These are phyloP conservation scores for Hypoxylon sp. DNA, from an alignment of 2,329 filamentous ascomycete species.

Conservation along the genomic window DNA sequence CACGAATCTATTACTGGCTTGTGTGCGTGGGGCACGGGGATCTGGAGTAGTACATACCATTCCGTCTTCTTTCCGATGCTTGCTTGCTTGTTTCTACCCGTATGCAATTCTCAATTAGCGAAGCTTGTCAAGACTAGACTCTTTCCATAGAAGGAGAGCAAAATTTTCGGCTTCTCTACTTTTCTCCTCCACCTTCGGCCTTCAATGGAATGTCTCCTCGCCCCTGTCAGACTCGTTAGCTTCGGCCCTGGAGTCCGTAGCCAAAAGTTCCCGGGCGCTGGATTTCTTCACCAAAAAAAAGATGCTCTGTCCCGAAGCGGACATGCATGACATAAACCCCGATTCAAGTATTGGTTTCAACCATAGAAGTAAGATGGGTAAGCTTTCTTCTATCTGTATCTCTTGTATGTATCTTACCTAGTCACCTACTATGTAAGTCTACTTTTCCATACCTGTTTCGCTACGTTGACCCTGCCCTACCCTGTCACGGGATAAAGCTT, in stretches of 20 bases:
- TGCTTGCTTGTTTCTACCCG: neutral
- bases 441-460: neutral
- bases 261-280: slow-evolving; percentile 27
- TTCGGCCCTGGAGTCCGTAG: slow-evolving; percentile 30
- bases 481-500: slow-evolving; percentile 12
- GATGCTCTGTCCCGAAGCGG: slow-evolving; percentile 13
- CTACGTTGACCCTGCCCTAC: slow-evolving; percentile 9
- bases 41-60: slow-evolving; percentile 1
- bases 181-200: slow-evolving; percentile 32
- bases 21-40: neutral
- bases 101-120: slow-evolving; percentile 26
- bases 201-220: neutral
- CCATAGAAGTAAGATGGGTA: slow-evolving; percentile 4
- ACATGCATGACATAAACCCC: slow-evolving; percentile 14
- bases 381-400: neutral
- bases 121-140: slow-evolving; percentile 20
- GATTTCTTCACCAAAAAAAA: slow-evolving; percentile 17
- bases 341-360: slow-evolving; percentile 26
- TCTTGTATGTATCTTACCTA: slow-evolving; percentile 1
- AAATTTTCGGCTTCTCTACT: slow-evolving; percentile 28
- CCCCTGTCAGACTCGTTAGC: slow-evolving; percentile 24
- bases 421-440: slow-evolving; percentile 1
- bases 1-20: neutral
- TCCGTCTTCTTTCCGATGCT: neutral
- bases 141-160: slow-evolving; percentile 16